Base-by-base conservation (phyloP, 176 grass and related monocot species). In the Carex scoparia region DNA sequence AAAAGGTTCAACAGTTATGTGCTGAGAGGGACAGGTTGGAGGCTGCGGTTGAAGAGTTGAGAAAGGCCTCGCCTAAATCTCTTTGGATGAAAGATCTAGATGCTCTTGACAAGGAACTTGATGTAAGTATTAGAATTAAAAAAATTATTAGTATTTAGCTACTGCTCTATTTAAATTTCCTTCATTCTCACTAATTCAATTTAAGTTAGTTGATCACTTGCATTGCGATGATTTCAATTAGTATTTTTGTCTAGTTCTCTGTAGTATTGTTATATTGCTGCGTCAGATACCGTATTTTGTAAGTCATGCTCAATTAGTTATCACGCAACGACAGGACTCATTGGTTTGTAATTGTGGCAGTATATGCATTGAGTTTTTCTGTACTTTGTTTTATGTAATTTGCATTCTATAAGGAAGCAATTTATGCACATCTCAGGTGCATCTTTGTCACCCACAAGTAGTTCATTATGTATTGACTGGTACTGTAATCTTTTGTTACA, bases 21-120 rank as follows among this genome's bases (percentile, higher is more conserved):
- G 37, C 37, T 38, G 37, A 38, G 37, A 38, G 37, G 37, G 37
- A 38, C 37, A 38, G 37, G 37, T 38, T 38, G 37, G 37, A 38
- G 37, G 37, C 5, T 4, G 38, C 0, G 38, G 4, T 40, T 40
- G 38, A 40, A 40, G 38, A 40, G 38, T 40, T 40, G 38, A 40
- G 38, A 40, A 40, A 40, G 38, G 38, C 38, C 38, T 40, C 38
- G 4, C 38, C 38, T 38, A 38, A 38, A 38, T 38, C 84, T 53
- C 80, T 99, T 74, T 99, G 96, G 96, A 37, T 86, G 80, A 92
- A 64, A 84, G 96, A 95, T 42, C 96, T 99, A 61, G 90, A 99
- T 2, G 84, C 85, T 40, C 70, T 99, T 78, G 96, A 95, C 63
- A 84, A 84, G 73, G 91, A 94, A 84, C 83, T 99, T 66, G 91